A percentile compares a stretch with the other conserved stretches of the same genome.
Evolutionary conservation across 768 basidiomycete genomes (phyloP).

Genomic region (Suillus spraguei): DNA sequence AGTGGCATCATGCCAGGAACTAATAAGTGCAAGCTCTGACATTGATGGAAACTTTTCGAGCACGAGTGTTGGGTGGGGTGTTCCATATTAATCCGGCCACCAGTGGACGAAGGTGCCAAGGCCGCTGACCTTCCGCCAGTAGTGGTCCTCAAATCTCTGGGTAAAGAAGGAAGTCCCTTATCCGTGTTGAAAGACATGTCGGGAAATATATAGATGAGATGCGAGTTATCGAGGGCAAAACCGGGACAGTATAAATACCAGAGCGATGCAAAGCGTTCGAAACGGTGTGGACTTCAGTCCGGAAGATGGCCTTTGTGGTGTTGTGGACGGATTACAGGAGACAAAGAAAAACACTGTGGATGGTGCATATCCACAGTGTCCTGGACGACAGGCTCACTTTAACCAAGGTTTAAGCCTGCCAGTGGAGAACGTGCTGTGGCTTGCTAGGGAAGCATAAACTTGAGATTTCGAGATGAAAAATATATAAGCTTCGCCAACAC

Average conservation of each 20-base stretch:
- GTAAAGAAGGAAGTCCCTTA: constrained; percentile 27
- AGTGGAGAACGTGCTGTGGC: neutral
- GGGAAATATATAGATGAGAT: neutral
- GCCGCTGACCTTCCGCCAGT: neutral
- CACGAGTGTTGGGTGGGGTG: constrained; percentile 19
- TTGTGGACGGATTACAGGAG: neutral
- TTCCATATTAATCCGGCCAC: neutral
- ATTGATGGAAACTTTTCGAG: constrained; percentile 22
- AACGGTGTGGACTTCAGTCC: neutral
- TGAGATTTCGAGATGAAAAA: too few relatives aligned
- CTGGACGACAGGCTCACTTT: neutral
- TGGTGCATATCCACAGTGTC: neutral
- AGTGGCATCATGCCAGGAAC: constrained; percentile 30
- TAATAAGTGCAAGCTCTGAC: constrained; percentile 22
- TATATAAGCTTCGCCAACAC: neutral
- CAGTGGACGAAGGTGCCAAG: neutral
- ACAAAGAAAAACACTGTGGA: neutral
- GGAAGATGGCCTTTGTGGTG: neutral
- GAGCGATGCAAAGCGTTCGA: neutral
- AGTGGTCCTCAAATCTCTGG: constrained; percentile 11
- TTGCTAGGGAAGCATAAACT: neutral
- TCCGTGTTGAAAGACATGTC: constrained; percentile 20
- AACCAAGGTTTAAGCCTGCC: neutral
- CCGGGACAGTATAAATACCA: neutral
- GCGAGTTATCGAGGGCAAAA: neutral